Evolutionary conservation across 2,329 filamentous ascomycete genomes (phyloP).

Genomic region (Knoxdaviesia capensis): DNA sequence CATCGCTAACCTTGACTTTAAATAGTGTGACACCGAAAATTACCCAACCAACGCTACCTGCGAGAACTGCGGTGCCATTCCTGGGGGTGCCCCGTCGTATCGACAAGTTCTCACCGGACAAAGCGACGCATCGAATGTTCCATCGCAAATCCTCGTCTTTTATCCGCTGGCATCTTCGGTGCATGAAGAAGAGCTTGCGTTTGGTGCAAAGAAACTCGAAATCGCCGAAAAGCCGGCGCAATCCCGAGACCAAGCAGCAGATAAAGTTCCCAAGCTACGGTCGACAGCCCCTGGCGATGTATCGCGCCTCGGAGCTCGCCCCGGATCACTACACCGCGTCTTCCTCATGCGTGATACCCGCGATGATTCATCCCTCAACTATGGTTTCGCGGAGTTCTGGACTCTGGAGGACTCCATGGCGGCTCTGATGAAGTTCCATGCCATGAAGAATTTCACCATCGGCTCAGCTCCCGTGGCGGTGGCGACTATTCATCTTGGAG

Average conservation of each 20-base stretch:
- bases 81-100: no score
- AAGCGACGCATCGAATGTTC: conserved; percentile 28
- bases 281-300: conserved; percentile 35
- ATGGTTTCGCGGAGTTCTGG: conserved; percentile 70
- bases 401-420: conserved; percentile 56
- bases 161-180: conserved; percentile 51
- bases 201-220: conserved; percentile 55
- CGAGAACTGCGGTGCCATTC: conserved; percentile 14
- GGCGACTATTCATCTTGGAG: conserved; percentile 64
- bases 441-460: conserved; percentile 58
- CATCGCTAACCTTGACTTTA: conserved; percentile 5
- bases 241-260: conserved; percentile 21
- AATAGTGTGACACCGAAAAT: conserved; percentile 19
- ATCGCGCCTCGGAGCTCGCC: conserved; percentile 46
- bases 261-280: conserved; percentile 28
- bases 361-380: conserved; percentile 56
- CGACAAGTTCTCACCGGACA: conserved; percentile 18
- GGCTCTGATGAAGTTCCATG: conserved; percentile 51
- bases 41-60: conserved; percentile 17
- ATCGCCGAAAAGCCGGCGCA: conserved; percentile 31
- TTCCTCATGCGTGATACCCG: conserved; percentile 55
- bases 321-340: conserved; percentile 56
- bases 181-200: conserved; percentile 51
- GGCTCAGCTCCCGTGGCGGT: conserved; percentile 51
- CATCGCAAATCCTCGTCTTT: conserved; percentile 59